Evolutionary conservation across 495 filamentous ascomycete genomes (phyloP), one percentile per base, ranked within the genome.

Genomic region (Neurospora sp.): DNA sequence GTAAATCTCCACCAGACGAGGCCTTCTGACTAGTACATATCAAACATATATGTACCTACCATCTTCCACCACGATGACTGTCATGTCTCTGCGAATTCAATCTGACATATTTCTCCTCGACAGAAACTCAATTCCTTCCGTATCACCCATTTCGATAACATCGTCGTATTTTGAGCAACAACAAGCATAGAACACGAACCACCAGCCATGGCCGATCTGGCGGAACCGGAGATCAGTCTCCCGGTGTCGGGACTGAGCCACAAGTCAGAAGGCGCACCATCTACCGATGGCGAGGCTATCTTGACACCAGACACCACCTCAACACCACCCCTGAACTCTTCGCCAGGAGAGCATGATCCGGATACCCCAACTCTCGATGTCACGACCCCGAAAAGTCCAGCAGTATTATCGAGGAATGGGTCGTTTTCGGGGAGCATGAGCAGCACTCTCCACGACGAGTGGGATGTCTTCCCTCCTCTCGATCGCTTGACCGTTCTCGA

Each of bases 401-500:
- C 83, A 68, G 53, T 35, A 16, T 83, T 92, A 39, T 94, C 93
- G 39, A 88, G 92, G 53, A 89, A 88, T 74, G 83, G 86, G 10
- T 96, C 93, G 39, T 93, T 94, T 78, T 93, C 91, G 37, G 88
- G 87, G 68, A 65, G 53, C 27, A 65, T 65, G 27, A 91, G 90
- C 78, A 92, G 90, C 81, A 89, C 90, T 9, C 93, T 90, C 74
- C 92, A 93, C 71, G 93, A 98, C 78, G 94, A 96, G 79, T 95
- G 92, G 92, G 93, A 95, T 74, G 87, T 90, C 1, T 85, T 88
- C 69, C 93, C 96, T 20, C 93, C 96, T 5, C 83, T 97, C n/a
- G 96, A 99, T 78, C 91, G 93, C 71, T 85, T 98, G 72, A 95
- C 92, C 31, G 88, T 98, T 53, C 94, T 98, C 74, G 96, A 99